phyloP scores from a whole-genome alignment of 2,329 filamentous ascomycete species.

The Claviceps paspali region DNA sequence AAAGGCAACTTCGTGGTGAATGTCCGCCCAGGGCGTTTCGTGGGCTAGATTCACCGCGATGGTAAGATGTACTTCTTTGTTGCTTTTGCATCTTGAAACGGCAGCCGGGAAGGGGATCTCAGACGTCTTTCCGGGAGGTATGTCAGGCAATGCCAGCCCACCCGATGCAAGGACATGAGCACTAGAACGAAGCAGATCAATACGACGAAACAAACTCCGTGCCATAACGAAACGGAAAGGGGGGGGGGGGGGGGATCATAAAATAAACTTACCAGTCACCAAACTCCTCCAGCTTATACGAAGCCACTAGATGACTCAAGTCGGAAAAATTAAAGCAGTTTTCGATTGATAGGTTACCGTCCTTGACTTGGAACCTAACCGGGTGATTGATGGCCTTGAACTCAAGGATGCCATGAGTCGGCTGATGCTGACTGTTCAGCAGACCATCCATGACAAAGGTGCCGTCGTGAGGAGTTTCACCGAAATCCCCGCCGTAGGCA shows the following conservation, averaged over 20 bases:
- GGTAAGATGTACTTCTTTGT: constrained; percentile 27
- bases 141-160: constrained; percentile 23
- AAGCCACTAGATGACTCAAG: constrained; percentile 25
- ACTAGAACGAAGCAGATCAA: not conserved
- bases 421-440: constrained; percentile 35
- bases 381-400: constrained; percentile 44
- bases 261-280: constrained; percentile 19
- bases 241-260: not conserved
- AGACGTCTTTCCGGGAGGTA: constrained; percentile 22
- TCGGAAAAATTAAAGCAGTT: constrained; percentile 36
- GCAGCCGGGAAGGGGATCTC: not conserved
- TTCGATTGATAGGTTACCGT: constrained; percentile 22
- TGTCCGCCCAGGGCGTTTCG: constrained; percentile 32
- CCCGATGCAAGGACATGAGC: constrained; percentile 10
- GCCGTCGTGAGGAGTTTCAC: constrained; percentile 42
- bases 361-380: constrained; percentile 25
- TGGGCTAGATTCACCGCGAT: constrained; percentile 28
- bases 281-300: constrained; percentile 29
- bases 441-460: constrained; percentile 50
- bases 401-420: constrained; percentile 40
- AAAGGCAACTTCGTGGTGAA: constrained; percentile 40
- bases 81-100: constrained; percentile 3
- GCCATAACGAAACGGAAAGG: not conserved
- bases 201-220: not conserved
- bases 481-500: constrained; percentile 48